phyloP scores from a whole-genome alignment of 768 basidiomycete species.

The Tylopilus cervinicoccineus region DNA sequence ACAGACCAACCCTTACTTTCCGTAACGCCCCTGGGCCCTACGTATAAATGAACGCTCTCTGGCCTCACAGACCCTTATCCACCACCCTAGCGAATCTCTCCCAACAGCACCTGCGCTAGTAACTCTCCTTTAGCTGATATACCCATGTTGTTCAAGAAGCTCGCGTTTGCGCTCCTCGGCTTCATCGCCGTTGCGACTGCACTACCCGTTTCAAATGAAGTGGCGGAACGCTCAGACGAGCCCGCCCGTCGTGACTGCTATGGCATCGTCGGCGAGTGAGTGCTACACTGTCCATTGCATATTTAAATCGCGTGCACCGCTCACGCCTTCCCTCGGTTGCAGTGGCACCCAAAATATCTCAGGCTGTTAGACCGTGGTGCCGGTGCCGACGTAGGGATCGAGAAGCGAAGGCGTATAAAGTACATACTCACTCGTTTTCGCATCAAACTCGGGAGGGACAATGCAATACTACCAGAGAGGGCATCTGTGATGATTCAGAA shows the following conservation, averaged over 20 bases:
- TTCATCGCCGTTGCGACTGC: not conserved
- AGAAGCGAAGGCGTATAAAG: too few species aligned
- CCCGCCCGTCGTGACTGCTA: not conserved
- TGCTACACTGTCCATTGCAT: not conserved
- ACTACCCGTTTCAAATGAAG: not conserved
- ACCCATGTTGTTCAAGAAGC: slow-evolving; percentile 12
- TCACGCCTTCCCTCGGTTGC: not conserved
- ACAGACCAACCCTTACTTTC: too few species aligned
- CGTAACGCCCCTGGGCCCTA: too few species aligned
- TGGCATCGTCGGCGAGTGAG: not conserved
- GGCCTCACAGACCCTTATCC: not conserved
- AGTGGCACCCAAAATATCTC: not conserved
- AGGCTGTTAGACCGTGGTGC: too few species aligned
- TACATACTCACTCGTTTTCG: too few species aligned
- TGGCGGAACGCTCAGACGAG: not conserved
- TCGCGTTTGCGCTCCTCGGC: slow-evolving; percentile 3
- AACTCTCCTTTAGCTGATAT: too few species aligned
- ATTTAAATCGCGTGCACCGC: not conserved
- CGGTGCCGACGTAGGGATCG: too few species aligned
- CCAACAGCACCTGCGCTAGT: too few species aligned
- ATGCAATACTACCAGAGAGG: too few species aligned
- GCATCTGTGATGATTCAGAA: too few species aligned
- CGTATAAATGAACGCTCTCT: too few species aligned
- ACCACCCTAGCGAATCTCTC: not conserved
- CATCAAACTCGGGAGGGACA: too few species aligned